Evolutionary conservation across 129 eudicot species (phyloP).

Genomic region (Solidago caesia): DNA sequence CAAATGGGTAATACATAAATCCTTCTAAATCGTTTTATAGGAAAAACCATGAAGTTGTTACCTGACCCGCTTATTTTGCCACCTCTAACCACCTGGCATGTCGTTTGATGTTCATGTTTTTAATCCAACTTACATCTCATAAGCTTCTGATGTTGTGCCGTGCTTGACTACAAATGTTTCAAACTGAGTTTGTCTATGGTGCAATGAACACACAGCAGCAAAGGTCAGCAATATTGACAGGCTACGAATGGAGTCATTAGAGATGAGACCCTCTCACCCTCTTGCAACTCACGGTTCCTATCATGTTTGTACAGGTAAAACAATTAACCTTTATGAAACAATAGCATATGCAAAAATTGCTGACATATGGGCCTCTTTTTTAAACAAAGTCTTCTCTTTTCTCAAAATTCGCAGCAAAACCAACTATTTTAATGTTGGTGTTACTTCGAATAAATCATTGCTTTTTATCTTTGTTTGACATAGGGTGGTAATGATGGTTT

Average conservation of each 20-base stretch:
- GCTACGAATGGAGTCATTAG: slow-evolving; percentile 58
- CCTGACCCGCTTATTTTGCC: no score
- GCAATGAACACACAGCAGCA: slow-evolving; percentile 15
- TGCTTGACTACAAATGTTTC: slow-evolving; percentile 11
- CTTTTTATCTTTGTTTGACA: slow-evolving; percentile 17
- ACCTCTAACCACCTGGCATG: no score
- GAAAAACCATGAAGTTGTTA: no score
- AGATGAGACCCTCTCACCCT: slow-evolving; percentile 64
- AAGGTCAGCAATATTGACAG: background rate
- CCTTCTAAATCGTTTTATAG: no score
- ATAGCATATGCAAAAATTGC: slow-evolving; percentile 10
- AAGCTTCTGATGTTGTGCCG: slow-evolving; percentile 2
- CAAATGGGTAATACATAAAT: background rate
- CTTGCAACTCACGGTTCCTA: slow-evolving; percentile 65
- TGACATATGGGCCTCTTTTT: background rate
- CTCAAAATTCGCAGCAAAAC: background rate
- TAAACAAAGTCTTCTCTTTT: background rate
- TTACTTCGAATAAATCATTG: slow-evolving; percentile 1
- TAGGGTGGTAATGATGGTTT: slow-evolving; percentile 79
- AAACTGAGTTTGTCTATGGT: slow-evolving; percentile 8
- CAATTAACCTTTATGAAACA: background rate
- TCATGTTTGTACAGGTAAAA: slow-evolving; percentile 82
- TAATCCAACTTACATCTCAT: background rate
- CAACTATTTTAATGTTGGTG: background rate
- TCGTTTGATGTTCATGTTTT: no score